Percentiles rank a stretch among this genome's conserved stretches.
Evolutionary conservation across 371 early-diverging fungal species (phyloP).

Genomic region (Mucor irregularis): DNA sequence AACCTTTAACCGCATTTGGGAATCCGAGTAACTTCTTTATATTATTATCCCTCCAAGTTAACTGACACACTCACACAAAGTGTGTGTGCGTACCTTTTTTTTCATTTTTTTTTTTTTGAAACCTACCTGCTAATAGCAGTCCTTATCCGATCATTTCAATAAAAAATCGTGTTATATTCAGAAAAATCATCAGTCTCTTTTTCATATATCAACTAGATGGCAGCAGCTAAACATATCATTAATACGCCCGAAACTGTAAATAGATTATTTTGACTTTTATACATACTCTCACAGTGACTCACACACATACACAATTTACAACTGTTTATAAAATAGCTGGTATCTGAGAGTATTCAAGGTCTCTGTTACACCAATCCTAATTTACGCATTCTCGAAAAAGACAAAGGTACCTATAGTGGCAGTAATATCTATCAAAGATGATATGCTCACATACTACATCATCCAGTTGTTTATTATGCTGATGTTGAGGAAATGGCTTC

Average conservation of each 20-base stretch:
- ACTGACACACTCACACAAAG: no score
- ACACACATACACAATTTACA: no score
- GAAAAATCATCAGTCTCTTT: neutral
- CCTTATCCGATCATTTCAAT: no score
- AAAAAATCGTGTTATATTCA: no score
- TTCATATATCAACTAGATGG: neutral
- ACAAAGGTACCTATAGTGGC: conserved; percentile 25
- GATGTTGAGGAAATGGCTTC: conserved; percentile 52
- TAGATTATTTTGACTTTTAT: neutral
- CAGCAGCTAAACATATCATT: conserved; percentile 41
- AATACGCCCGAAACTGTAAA: conserved; percentile 39
- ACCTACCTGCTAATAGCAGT: no score
- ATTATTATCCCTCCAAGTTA: no score
- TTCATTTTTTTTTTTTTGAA: no score
- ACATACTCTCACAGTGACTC: no score
- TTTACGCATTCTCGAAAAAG: conserved; percentile 29
- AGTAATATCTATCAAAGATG: no score
- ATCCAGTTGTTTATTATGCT: conserved; percentile 53
- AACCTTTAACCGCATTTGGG: no score
- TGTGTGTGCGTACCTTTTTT: no score
- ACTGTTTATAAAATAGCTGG: conserved; percentile 26
- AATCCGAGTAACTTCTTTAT: no score
- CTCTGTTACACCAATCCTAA: conserved; percentile 45
- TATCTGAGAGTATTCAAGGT: conserved; percentile 39
- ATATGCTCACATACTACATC: neutral